Evolutionary conservation across 2,329 filamentous ascomycete species (phyloP), one percentile per base, ranked within the genome.

Genomic region (Sphaerostilbella broomeana): DNA sequence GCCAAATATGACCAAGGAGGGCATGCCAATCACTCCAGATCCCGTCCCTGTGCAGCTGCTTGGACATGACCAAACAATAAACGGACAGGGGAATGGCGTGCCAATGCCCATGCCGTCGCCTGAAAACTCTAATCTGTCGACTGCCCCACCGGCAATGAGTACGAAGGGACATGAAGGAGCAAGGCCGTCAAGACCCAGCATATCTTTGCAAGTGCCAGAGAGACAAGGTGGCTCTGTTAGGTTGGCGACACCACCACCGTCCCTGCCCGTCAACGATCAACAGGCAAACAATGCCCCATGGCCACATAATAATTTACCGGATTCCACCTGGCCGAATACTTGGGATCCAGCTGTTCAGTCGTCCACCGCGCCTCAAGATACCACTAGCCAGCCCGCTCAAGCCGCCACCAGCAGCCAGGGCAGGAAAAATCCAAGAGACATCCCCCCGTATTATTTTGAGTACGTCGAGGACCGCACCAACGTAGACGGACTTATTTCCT

Each of bases 171-270:
- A 34, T 21, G 46, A 53, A 5, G 45, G 40, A 19, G 10, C 47
- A 5, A 50, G 62, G 26, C 57, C 60, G 28, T 44, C 52, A 10
- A 53, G 62, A 12, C 64, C 63, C 4, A 63, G 51, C 43, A 65
- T 66, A 43, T 64, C 64, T 22, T 50, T 67, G 5, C 62, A 64
- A 25, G 62, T 65, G 3, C 63, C 64, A 1, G 69, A 78, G 47
- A 70, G 79, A 43, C 63, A 70, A 13, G 69, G 77, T 1, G 77
- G 77, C 1, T 68, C 73, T 3, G 76, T 84, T 0, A 68, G 77
- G 42, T 63, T 84, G 11, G 78, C 79, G 17, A 84, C 79, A 7
- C 73, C 73, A 22, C 69, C 69, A 2, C 73, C 49, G 17, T 43
- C 46, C 12, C 47, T 75, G 2, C 62, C 75, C 6, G 65, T 77